A percentile compares a stretch with the other conserved stretches of the same genome.
These are phyloP conservation scores for Diddensiella santjacobensis DNA, from an alignment of 805 yeast species.

Conservation along the genomic window DNA sequence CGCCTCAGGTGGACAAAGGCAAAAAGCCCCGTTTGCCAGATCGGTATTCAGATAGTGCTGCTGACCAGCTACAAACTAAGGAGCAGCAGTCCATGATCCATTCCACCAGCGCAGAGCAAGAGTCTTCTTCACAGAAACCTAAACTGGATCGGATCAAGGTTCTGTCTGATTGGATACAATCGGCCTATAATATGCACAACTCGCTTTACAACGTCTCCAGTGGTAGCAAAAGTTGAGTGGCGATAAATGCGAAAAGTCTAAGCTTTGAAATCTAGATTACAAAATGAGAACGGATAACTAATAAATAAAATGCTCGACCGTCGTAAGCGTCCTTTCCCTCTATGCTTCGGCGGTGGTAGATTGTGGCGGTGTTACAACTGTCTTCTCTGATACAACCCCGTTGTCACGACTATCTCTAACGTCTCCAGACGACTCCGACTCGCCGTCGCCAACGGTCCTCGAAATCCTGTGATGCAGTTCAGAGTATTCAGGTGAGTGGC, in stretches of 20 bases:
- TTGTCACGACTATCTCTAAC: too few relatives aligned
- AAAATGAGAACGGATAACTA: too few relatives aligned
- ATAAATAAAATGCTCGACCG: not conserved
- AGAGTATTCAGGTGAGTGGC: conserved; percentile 4
- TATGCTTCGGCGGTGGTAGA: too few relatives aligned
- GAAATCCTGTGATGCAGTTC: conserved; percentile 2
- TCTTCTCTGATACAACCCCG: not conserved
- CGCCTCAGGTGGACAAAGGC: not conserved
- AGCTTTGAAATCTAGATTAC: too few relatives aligned
- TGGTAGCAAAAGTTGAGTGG: too few relatives aligned
- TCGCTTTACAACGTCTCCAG: too few relatives aligned
- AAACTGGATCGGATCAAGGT: not conserved
- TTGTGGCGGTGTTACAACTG: not conserved
- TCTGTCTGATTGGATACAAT: not conserved
- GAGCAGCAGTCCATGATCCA: conserved; percentile 16
- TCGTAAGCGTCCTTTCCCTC: too few relatives aligned
- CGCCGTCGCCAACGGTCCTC: not conserved
- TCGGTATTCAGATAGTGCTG: conserved; percentile 13
- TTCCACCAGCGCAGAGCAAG: conserved; percentile 1
- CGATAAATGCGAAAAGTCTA: too few relatives aligned
- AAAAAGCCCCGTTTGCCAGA: conserved; percentile 7
- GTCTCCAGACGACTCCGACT: not conserved
- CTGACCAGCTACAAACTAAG: conserved; percentile 7
- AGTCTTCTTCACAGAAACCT: not conserved
- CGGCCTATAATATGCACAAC: conserved; percentile 2